Percentiles rank a stretch among this genome's conserved stretches.
Evolutionary conservation across 352 stramenopile species (phyloP).

Genomic region (Phytophthora quininea): DNA sequence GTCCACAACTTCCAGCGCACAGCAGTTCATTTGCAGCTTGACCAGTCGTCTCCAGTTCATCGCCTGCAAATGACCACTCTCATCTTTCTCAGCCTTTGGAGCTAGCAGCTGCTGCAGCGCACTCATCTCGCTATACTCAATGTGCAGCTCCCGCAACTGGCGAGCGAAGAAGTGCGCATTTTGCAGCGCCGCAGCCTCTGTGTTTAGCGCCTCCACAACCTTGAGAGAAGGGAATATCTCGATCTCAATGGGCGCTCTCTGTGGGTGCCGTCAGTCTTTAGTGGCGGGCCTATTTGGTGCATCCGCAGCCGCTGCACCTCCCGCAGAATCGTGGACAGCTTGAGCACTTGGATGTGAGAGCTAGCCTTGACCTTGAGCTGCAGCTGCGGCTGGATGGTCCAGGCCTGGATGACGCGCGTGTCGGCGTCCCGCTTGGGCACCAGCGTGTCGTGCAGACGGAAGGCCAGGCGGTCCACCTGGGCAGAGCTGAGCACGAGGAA

Average conservation of each 20-base stretch:
- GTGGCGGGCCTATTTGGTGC: slow-evolving; percentile 20
- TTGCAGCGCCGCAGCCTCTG: slow-evolving; percentile 39
- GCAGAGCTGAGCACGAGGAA: slow-evolving; percentile 71
- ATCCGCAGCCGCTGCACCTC: slow-evolving; percentile 74
- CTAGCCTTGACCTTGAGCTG: slow-evolving; percentile 70
- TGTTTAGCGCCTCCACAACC: slow-evolving; percentile 67
- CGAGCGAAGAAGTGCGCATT: slow-evolving; percentile 74
- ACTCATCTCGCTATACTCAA: slow-evolving; percentile 68
- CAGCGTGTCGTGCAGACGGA: slow-evolving; percentile 73
- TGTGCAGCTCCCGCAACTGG: slow-evolving; percentile 68
- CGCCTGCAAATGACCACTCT: background rate
- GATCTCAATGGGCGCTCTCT: slow-evolving; percentile 53
- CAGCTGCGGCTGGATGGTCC: slow-evolving; percentile 77
- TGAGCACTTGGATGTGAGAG: slow-evolving; percentile 86
- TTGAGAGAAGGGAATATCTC: slow-evolving; percentile 85
- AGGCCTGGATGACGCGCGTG: slow-evolving; percentile 68
- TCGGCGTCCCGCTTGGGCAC: slow-evolving; percentile 73
- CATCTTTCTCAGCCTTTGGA: slow-evolving; percentile 9
- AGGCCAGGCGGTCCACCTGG: slow-evolving; percentile 73
- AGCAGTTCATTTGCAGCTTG: slow-evolving; percentile 78
- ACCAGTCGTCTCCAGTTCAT: slow-evolving; percentile 50
- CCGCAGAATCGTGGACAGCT: slow-evolving; percentile 84
- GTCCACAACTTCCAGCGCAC: slow-evolving; percentile 54
- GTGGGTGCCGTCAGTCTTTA: background rate
- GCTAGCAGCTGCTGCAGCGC: slow-evolving; percentile 53